Evolutionary conservation across 2,329 filamentous ascomycete genomes (phyloP), one percentile per base, ranked within the genome.

Genomic region (Epichloe baconii): DNA sequence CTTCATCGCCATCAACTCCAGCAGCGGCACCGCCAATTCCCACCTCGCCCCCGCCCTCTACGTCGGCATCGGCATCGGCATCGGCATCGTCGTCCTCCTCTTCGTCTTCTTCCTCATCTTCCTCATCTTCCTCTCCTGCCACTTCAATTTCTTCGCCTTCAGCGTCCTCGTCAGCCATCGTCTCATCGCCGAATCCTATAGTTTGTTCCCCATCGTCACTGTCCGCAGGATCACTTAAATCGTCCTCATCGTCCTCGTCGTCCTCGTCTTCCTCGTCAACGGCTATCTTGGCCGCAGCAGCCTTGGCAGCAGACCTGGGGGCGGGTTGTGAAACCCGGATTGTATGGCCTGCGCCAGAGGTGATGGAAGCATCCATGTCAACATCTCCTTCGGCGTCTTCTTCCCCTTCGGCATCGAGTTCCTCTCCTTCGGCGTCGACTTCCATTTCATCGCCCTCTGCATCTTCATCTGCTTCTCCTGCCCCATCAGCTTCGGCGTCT

Each of bases 211-310:
- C 64, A 10, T 64, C 67, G 17, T 79, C 74, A 55, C 74, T 78
- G 44, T 78, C 74, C 8, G 59, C 67, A 5, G 76, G 67, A 41
- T 79, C 76, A 55, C 76, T 79, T 4, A 79, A 70, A 55, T 79
- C 75, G 41, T 78, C 68, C 6, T 76, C 73, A 12, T 70, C 66
- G 5, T 66, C 52, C 55, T 75, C 73, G 40, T 75, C 74, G 4
- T 75, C 73, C 6, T 74, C 73, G 6, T 68, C 68, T 5, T 68
- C 68, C 2, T 75, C 73, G 38, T 69, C 68, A 6, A 64, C 60
- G 10, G 62, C 59, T 17, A 62, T 58, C 55, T 67, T 69, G 21
- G 60, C 55, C 14, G 66, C 65, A 26, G 62, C 59, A 21, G 61
- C 58, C 23, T 63, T 65, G 6, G 67, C 57, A 11, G 64, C 59